Evolutionary conservation across 2,329 filamentous ascomycete genomes (phyloP), one percentile per base, ranked within the genome.

Genomic region (Cercospora sp.): DNA sequence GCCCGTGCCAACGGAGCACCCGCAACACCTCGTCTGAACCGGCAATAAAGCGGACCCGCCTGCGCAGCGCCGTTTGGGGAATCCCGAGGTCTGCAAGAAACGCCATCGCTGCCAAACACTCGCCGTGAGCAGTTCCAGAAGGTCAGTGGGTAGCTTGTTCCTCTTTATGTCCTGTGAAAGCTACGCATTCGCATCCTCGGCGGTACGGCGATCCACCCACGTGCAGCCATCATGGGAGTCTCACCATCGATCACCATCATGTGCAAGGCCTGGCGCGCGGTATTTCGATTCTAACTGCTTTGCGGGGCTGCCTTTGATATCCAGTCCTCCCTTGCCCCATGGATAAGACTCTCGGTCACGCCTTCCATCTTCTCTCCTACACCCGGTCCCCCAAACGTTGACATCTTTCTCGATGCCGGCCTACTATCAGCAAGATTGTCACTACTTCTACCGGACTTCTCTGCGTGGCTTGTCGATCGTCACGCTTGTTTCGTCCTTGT

Each of bases 361-460:
- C 37, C 37, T 43, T n/a, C 37, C 3, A 13, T 40, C 37, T 30
- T 30, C 57, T 57, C 61, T 28, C 21, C 32, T 28, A 13, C 51
- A 55, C 66, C 69, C 67, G 63, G 57, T 45, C 16, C 51, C 60
- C 34, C 61, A 3, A n/a, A 7, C n/a, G 40, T 51, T 68, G 61
- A 69, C 32, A 51, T 59, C 49, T 37, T n/a, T 63, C 49, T 69
- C 71, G 68, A 96, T 96, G 92, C 91, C 91, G 84, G 81, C 86
- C 76, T 94, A 92, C 81, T 96, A 85, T 81, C 84, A 92, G 67
- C 90, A 95, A 85, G 91, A 96, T 81, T 96, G 91, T 77, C 92
- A 96, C 80, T 96, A 96, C 83, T 96, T 97, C 83, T 95, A 92
- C 84, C 92, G 92, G 85, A 96, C 90, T 81, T 91, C 92, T 78